A percentile compares a stretch with the other conserved stretches of the same genome.
phyloP scores from a whole-genome alignment of 495 filamentous ascomycete genomes.

The Letharia columbiana region DNA sequence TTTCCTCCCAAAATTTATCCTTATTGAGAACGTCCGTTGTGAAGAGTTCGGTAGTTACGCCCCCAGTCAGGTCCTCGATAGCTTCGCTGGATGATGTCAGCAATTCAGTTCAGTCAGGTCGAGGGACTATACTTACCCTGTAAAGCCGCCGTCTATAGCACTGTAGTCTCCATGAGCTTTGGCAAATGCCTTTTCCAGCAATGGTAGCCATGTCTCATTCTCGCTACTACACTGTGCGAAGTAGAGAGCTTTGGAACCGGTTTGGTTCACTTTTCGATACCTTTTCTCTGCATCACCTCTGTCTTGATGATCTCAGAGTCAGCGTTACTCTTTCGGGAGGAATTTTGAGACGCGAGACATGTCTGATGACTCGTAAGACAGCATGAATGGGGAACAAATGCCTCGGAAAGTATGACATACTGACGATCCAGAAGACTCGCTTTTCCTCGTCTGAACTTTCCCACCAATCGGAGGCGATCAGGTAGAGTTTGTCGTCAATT shows the following conservation, averaged over 20 bases:
- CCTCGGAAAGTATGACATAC: no score
- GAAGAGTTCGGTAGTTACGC: slow-evolving; percentile 74
- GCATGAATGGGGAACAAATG: no score
- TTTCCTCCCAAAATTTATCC: slow-evolving; percentile 83
- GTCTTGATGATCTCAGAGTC: slow-evolving; percentile 22
- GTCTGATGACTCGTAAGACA: no score
- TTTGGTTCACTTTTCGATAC: slow-evolving; percentile 67
- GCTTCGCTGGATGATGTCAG: slow-evolving; percentile 51
- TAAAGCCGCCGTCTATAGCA: slow-evolving; percentile 76
- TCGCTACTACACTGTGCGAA: slow-evolving; percentile 79
- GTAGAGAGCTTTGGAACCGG: slow-evolving; percentile 66
- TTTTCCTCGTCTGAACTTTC: slow-evolving; percentile 56
- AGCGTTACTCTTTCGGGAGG: no score
- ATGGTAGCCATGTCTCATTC: slow-evolving; percentile 90
- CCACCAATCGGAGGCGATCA: slow-evolving; percentile 76
- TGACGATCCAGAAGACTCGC: slow-evolving; percentile 60
- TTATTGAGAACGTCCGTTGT: slow-evolving; percentile 80
- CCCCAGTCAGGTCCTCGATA: slow-evolving; percentile 88
- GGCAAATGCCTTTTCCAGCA: slow-evolving; percentile 93
- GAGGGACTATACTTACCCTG: slow-evolving; percentile 41
- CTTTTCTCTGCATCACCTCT: slow-evolving; percentile 67
- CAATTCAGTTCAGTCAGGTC: not conserved
- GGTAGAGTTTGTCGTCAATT: slow-evolving; percentile 78
- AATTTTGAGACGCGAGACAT: no score
- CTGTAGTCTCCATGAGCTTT: slow-evolving; percentile 88